Percentiles rank a stretch among this genome's conserved stretches.
phyloP scores from a whole-genome alignment of 1,284 basidiomycete species.

The Sanghuangporus weigelae region DNA sequence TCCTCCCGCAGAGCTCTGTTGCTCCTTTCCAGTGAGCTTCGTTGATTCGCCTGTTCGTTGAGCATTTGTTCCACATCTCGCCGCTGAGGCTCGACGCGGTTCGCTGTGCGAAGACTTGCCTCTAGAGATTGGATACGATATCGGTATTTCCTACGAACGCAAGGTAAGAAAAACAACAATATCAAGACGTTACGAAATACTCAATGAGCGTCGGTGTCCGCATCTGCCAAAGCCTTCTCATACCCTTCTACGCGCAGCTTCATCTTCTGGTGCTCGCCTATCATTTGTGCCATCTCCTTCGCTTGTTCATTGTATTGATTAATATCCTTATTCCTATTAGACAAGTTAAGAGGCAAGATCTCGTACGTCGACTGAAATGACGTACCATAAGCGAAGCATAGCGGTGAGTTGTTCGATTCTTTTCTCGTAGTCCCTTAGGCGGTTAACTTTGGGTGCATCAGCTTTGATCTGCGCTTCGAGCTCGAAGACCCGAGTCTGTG shows the following conservation, averaged over 20 bases:
- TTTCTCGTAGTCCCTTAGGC: slow-evolving; percentile 64
- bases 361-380: not conserved
- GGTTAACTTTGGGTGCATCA: slow-evolving; percentile 66
- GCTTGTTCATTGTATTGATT: slow-evolving; percentile 16
- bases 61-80: slow-evolving; percentile 36
- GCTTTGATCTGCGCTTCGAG: slow-evolving; percentile 65
- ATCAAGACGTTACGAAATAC: slow-evolving; percentile 19
- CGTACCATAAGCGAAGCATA: slow-evolving; percentile 67
- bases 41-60: slow-evolving; percentile 28
- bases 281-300: slow-evolving; percentile 49
- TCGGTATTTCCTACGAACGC: slow-evolving; percentile 40
- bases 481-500: slow-evolving; percentile 51
- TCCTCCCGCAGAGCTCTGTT: slow-evolving; percentile 51
- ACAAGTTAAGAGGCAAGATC: not conserved
- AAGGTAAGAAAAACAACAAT: not conserved
- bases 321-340: not conserved
- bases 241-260: slow-evolving; percentile 53
- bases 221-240: slow-evolving; percentile 41
- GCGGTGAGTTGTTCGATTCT: slow-evolving; percentile 68
- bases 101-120: slow-evolving; percentile 38
- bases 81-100: slow-evolving; percentile 31
- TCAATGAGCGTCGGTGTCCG: slow-evolving; percentile 54
- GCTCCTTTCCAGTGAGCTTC: slow-evolving; percentile 38
- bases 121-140: slow-evolving; percentile 56
- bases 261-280: slow-evolving; percentile 56